Evolutionary conservation across 352 stramenopile genomes (phyloP), one percentile per base, ranked within the genome.

Genomic region (Pythium coloratum): DNA sequence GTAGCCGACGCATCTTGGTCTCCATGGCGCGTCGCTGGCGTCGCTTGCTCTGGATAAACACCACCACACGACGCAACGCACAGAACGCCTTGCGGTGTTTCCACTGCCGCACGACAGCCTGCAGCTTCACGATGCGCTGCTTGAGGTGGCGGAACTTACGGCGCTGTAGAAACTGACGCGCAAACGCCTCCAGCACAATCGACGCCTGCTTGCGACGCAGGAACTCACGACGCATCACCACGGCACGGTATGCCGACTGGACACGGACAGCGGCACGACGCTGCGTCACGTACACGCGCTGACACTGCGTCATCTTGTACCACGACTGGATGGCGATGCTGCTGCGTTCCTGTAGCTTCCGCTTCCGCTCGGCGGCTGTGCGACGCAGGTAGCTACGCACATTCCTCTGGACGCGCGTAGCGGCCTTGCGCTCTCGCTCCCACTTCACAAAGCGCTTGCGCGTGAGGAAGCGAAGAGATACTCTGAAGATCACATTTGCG

Each of bases 101-200:
- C 70, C 79, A 86, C 56, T 82, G 77, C 0, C 86, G 75, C 33
- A 84, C 72, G 13, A 90, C 66, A 8, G 86, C 80, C 57, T 95
- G 86, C 2, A 85, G 66, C 46, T 80, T 82, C 0, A 91, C 81
- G n/a, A 95, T 77, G 9, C 77, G 66, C 6, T 71, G 47, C 70
- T 95, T 92, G n/a, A 93, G 70, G 26, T 67, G 62, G 28, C 71
- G 76, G 56, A 95, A 95, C 54, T 82, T 80, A 13, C 74, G 76
- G 2, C 80, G 76, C 62, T 91, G 80, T 5, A 93, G 55, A 54
- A 86, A 64, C 64, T 95, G 86, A 0, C 87, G 87, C 7, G 90
- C 73, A 56, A 92, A 90, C 1, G 87, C 76, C 26, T 82, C 75
- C 9, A 93, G 32, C n/a, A 84, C 76, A 20, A 92, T 89, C 4